These are phyloP conservation scores for Ogataea siamensis DNA, from an alignment of 805 yeast species.

Conservation along the genomic window DNA sequence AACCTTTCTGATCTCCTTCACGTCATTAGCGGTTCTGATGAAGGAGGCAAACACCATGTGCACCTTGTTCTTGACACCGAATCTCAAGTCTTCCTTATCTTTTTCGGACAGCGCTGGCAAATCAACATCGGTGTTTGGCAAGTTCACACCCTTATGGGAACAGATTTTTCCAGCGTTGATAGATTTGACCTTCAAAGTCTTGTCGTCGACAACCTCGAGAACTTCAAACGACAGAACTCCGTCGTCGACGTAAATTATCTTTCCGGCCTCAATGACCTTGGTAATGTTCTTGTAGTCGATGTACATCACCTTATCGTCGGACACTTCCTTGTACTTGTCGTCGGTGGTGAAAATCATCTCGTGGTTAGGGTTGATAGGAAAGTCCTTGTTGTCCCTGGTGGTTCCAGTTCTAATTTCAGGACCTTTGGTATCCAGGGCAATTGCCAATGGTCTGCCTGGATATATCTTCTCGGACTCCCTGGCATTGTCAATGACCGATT, in stretches of 20 bases:
- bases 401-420: slow-evolving; percentile 99
- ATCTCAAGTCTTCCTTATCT: slow-evolving; percentile 86
- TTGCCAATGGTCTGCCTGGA: slow-evolving; percentile 96
- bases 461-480: slow-evolving; percentile 88
- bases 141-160: slow-evolving; percentile 98
- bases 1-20: slow-evolving; percentile 85
- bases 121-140: slow-evolving; percentile 98
- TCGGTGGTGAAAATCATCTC: slow-evolving; percentile 94
- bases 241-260: slow-evolving; percentile 92
- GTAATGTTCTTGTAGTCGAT: slow-evolving; percentile 96
- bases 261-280: slow-evolving; percentile 85
- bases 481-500: slow-evolving; percentile 92
- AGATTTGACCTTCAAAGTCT: slow-evolving; percentile 82
- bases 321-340: slow-evolving; percentile 65
- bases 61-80: slow-evolving; percentile 96
- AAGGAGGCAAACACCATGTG: slow-evolving; percentile 99
- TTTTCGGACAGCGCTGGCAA: slow-evolving; percentile 97
- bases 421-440: slow-evolving; percentile 98
- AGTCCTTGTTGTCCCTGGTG: slow-evolving; percentile 77
- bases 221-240: slow-evolving; percentile 97
- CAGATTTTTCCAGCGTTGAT: slow-evolving; percentile 94
- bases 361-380: slow-evolving; percentile 79
- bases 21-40: slow-evolving; percentile 92
- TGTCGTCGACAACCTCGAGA: slow-evolving; percentile 71
- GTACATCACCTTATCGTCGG: slow-evolving; percentile 81